Evolutionary conservation across 129 eudicot genomes (phyloP).

Genomic region (Flaveria ramosissima): DNA sequence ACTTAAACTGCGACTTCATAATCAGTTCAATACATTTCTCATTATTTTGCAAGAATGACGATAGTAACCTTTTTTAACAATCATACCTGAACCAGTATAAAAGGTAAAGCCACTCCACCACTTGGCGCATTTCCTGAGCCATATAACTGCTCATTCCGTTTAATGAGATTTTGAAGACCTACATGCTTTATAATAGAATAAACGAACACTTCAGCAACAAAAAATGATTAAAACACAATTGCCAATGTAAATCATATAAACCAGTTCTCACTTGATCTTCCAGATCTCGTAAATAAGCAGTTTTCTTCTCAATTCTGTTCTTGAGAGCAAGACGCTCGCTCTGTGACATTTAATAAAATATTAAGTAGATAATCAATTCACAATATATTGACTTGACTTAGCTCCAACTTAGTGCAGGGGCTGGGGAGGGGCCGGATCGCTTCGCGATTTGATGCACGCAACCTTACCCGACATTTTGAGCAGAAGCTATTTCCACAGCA

Average conservation of each 20-base stretch:
- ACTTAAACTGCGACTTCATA: not conserved
- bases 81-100: conserved; percentile 81
- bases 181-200: conserved; percentile 44
- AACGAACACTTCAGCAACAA: not conserved
- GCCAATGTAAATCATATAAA: conserved; percentile 1
- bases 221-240: not conserved
- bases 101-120: conserved; percentile 89
- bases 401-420: too few relatives aligned
- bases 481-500: too few relatives aligned
- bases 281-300: conserved; percentile 73
- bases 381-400: not conserved
- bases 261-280: conserved; percentile 72
- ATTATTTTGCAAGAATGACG: conserved; percentile 5
- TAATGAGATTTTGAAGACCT: conserved; percentile 69
- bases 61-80: conserved; percentile 13
- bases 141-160: conserved; percentile 70
- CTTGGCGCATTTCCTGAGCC: conserved; percentile 68
- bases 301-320: conserved; percentile 65
- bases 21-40: not conserved
- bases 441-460: too few relatives aligned
- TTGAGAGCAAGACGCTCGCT: conserved; percentile 60
- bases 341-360: conserved; percentile 40
- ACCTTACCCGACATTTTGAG: too few relatives aligned
- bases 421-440: too few relatives aligned
- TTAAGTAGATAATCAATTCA: conserved; percentile 12